These are phyloP conservation scores for Nemania serpens DNA, from an alignment of 2,329 filamentous ascomycete species.

Conservation along the genomic window DNA sequence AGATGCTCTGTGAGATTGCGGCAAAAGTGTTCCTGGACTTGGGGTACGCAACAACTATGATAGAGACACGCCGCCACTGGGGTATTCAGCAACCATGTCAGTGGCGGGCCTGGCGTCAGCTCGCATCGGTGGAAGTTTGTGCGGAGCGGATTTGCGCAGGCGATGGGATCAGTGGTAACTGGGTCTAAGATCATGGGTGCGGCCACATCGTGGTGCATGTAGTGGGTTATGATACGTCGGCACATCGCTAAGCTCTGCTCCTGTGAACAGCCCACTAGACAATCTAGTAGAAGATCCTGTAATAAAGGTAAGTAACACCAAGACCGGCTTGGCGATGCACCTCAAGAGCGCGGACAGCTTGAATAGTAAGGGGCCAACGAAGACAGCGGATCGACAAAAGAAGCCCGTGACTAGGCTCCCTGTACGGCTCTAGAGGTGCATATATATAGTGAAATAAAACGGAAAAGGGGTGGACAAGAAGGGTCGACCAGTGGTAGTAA, in stretches of 20 bases:
- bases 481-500: background rate
- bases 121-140: conserved; percentile 36
- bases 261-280: background rate
- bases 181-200: conserved; percentile 30
- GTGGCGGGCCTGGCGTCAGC: conserved; percentile 6
- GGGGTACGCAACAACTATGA: conserved; percentile 35
- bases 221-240: conserved; percentile 27
- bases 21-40: conserved; percentile 22
- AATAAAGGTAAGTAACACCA: background rate
- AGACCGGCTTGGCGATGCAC: conserved; percentile 5
- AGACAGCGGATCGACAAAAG: background rate
- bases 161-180: background rate
- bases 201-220: conserved; percentile 39
- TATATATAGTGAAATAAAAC: background rate
- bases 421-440: background rate
- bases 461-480: background rate
- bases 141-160: conserved; percentile 31
- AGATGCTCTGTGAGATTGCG: background rate
- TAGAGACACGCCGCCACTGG: conserved; percentile 23
- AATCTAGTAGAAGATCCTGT: background rate
- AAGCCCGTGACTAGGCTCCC: background rate
- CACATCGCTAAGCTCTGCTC: conserved; percentile 31
- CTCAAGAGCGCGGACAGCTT: conserved; percentile 5
- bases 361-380: background rate
- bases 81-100: conserved; percentile 1